These are phyloP conservation scores for Carallia pectinifolia DNA, from an alignment of 345 rosid genomes.

Conservation along the genomic window DNA sequence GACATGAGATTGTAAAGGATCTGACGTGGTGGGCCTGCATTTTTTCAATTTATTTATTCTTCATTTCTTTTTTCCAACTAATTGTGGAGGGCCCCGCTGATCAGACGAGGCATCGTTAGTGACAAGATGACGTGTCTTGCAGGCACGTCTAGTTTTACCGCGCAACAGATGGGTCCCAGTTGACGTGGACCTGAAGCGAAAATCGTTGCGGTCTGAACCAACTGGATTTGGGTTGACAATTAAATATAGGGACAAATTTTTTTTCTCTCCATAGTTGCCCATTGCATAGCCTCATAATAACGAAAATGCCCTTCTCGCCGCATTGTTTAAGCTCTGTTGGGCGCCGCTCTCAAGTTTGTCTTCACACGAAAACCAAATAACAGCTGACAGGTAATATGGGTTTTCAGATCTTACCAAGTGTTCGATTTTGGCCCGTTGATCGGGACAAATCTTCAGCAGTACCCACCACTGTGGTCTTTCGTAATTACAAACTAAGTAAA, in stretches of 20 bases:
- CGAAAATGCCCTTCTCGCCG: not conserved
- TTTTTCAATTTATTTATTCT: not conserved
- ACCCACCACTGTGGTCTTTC: too few relatives aligned
- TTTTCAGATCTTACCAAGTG: too few relatives aligned
- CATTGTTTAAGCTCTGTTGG: too few relatives aligned
- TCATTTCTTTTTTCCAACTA: not conserved
- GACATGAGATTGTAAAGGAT: not conserved
- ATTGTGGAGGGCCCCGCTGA: not conserved
- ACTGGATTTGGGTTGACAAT: not conserved
- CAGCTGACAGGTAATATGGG: too few relatives aligned
- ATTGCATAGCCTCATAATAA: not conserved
- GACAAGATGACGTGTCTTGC: not conserved
- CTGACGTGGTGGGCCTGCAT: not conserved
- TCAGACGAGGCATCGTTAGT: not conserved
- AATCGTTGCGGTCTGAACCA: not conserved
- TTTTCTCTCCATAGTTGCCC: not conserved
- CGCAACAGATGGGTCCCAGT: not conserved
- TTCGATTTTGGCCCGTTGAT: too few relatives aligned
- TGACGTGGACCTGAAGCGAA: slow-evolving; percentile 1
- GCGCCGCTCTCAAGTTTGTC: too few relatives aligned
- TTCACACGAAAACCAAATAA: too few relatives aligned
- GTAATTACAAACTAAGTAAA: too few relatives aligned
- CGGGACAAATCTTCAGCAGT: too few relatives aligned
- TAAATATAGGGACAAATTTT: not conserved
- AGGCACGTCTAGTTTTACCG: not conserved